Conservation (phyloP, 805 yeast genomes). For the Sungouiozyma intestinalis region DNA sequence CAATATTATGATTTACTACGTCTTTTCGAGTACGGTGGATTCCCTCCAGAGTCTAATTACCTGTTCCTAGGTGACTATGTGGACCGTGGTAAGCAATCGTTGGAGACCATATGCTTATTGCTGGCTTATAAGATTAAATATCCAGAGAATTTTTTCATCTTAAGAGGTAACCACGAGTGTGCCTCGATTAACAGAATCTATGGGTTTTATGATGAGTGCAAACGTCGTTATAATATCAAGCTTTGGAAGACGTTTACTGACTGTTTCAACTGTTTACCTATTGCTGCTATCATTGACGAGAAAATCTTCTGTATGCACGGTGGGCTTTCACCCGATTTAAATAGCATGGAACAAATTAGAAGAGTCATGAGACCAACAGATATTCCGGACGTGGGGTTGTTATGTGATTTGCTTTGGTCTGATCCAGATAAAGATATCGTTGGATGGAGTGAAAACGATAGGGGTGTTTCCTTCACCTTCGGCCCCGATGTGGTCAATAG, state of each 20-base stretch:
- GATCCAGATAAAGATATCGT: slow-evolving; percentile 98
- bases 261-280: slow-evolving; percentile 96
- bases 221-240: slow-evolving; percentile 94
- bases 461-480: slow-evolving; percentile 98
- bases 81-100: slow-evolving; percentile 95
- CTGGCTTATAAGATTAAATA: slow-evolving; percentile 95
- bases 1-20: slow-evolving; percentile 94
- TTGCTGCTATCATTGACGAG: slow-evolving; percentile 96
- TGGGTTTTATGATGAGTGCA: slow-evolving; percentile 97
- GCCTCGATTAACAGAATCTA: slow-evolving; percentile 96
- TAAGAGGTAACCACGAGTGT: slow-evolving; percentile 97
- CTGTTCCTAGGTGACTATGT: slow-evolving; percentile 94
- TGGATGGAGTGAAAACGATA: slow-evolving; percentile 98
- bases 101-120: slow-evolving; percentile 89
- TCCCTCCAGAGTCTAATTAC: slow-evolving; percentile 98
- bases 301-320: slow-evolving; percentile 99
- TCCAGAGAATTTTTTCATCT: slow-evolving; percentile 93
- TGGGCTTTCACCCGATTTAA: slow-evolving; percentile 93
- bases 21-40: slow-evolving; percentile 95
- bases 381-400: slow-evolving; percentile 93
- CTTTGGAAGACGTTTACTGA: slow-evolving; percentile 98
- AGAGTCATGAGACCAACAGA: slow-evolving; percentile 99
- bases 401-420: slow-evolving; percentile 95
- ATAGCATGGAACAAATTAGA: slow-evolving; percentile 97
- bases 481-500: slow-evolving; percentile 99